A percentile compares a stretch with the other conserved stretches of the same genome.
Conservation (phyloP, 1,284 basidiomycete species). For the Coniferiporia weirii region DNA sequence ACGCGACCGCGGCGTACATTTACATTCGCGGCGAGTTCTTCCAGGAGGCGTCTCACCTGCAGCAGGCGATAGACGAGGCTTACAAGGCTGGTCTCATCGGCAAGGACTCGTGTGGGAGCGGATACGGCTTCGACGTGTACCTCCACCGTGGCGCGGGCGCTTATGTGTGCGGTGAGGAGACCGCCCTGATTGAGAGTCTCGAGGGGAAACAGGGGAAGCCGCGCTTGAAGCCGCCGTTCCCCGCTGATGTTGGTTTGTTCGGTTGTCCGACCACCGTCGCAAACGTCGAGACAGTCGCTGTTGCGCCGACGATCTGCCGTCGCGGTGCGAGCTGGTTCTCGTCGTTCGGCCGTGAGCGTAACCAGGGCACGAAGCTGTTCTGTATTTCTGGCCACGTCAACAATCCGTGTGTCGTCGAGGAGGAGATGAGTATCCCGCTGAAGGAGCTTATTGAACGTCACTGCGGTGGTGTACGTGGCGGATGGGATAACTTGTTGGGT, state of each 20-base stretch:
- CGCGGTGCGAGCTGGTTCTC: slow-evolving; percentile 94
- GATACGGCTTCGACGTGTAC: slow-evolving; percentile 95
- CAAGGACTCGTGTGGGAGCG: slow-evolving; percentile 88
- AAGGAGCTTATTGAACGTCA: slow-evolving; percentile 95
- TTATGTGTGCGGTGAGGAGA: slow-evolving; percentile 99
- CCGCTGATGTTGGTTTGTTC: slow-evolving; percentile 95
- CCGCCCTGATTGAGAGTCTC: slow-evolving; percentile 92
- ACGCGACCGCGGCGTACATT: slow-evolving; percentile 96
- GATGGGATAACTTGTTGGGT: slow-evolving; percentile 94
- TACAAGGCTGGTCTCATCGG: slow-evolving; percentile 92
- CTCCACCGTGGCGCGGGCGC: slow-evolving; percentile 96
- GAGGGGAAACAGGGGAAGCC: slow-evolving; percentile 99
- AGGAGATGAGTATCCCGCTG: slow-evolving; percentile 97
- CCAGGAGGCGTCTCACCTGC: slow-evolving; percentile 90
- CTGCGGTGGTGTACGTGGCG: slow-evolving; percentile 90
- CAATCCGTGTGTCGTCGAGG: slow-evolving; percentile 96
- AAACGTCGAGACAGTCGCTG: slow-evolving; percentile 97
- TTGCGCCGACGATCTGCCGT: slow-evolving; percentile 94
- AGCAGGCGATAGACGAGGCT: slow-evolving; percentile 93
- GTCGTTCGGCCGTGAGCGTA: slow-evolving; percentile 86
- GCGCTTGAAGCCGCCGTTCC: slow-evolving; percentile 98
- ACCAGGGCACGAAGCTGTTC: slow-evolving; percentile 94
- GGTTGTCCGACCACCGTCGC: slow-evolving; percentile 97
- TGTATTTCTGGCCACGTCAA: slow-evolving; percentile 98
- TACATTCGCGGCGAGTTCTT: slow-evolving; percentile 99